Evolutionary conservation across 306 rosid genomes (phyloP), one percentile per base, ranked within the genome.

Genomic region (Oemleria cerasiformis): DNA sequence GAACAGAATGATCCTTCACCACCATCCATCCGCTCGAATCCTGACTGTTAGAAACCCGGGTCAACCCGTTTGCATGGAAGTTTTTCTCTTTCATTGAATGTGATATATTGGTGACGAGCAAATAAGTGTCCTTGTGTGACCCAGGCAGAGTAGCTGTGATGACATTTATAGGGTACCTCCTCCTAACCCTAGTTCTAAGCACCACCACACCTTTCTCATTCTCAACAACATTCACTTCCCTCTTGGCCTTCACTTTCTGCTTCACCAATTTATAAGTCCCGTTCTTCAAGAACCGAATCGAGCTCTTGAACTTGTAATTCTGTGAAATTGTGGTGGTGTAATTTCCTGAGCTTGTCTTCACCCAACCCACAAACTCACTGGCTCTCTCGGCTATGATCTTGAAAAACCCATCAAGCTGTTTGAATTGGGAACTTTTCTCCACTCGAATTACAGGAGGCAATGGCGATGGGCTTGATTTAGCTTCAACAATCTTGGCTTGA

Each of bases 21-120:
- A 79, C 82, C 84, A 89, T 89, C 97, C 97, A 92, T 9, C 97
- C 97, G 3, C 34, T 66, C 0, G 87, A 89, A 62, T 79, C 82
- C 80, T 92, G 97, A 1, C 5, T 9, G 65, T 87, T 87, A 57
- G 15, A 19, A 34, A 86, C 38, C 7, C 51, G 56, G 15, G 64
- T 86, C 16, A 20, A 6, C 1, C 51, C 45, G 4, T 72, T 47
- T 7, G 70, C 70, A 4, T 82, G 66, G 0, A 14, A 20, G 66
- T 70, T n/a, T 71, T 57, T 75, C 84, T 87, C 93, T 13, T 19
- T 43, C 11, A 84, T n/a, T n/a, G 71, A 77, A 73, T 84, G 96
- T 9, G 88, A 75, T 21, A 92, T 65, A 75, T 92, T 82, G 49
- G 90, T 87, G 11, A 69, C 57, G 1, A 85, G 82, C 57, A 72